Conservation (phyloP, 805 yeast species). For the Spencermartinsiella europaea region DNA sequence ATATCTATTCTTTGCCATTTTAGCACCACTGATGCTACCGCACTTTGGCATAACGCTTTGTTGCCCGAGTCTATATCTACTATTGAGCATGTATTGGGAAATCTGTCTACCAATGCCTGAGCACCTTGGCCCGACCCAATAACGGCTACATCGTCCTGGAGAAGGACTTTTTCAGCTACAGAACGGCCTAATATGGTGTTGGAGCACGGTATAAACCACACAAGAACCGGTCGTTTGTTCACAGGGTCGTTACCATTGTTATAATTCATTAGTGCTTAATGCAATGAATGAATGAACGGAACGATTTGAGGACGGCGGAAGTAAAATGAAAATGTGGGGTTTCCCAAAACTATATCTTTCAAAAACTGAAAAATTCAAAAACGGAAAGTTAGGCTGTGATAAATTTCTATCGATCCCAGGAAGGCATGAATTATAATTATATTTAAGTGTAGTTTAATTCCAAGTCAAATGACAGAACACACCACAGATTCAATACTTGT, state of each 20-base stretch:
- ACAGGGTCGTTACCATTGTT: not conserved
- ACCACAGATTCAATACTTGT: too few species aligned
- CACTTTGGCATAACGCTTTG: constrained; percentile 14
- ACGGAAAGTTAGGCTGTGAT: too few species aligned
- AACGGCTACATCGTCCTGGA: constrained; percentile 17
- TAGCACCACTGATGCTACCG: constrained; percentile 16
- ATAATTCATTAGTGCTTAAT: not conserved
- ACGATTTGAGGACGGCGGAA: too few species aligned
- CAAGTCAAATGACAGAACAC: too few species aligned
- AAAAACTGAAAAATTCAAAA: too few species aligned
- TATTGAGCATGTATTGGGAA: constrained; percentile 12
- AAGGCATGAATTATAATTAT: too few species aligned
- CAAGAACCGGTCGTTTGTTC: constrained; percentile 9
- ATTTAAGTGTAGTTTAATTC: too few species aligned
- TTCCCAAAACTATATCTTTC: too few species aligned
- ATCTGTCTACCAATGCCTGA: constrained; percentile 3
- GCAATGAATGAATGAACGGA: too few species aligned
- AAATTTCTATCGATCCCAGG: too few species aligned
- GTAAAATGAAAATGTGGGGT: too few species aligned
- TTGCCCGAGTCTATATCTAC: constrained; percentile 7
- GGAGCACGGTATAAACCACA: constrained; percentile 19
- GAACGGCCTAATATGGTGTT: constrained; percentile 11
- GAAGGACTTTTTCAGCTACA: constrained; percentile 16
- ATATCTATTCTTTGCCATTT: constrained; percentile 19
- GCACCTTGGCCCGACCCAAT: constrained; percentile 6